phyloP scores from a whole-genome alignment of 495 filamentous ascomycete genomes.

The Neurospora sp. region DNA sequence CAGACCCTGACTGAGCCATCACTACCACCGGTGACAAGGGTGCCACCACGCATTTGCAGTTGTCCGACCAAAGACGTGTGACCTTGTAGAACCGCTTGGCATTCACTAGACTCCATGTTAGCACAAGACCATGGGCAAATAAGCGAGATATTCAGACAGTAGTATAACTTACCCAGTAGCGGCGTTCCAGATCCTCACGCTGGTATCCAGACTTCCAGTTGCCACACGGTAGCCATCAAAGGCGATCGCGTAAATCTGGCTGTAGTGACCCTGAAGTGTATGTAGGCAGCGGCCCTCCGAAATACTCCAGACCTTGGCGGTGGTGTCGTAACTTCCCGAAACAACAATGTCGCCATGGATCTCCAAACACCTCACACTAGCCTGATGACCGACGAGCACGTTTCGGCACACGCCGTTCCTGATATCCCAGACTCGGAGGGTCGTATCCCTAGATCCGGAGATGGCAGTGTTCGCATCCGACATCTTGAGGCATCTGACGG shows the following conservation, averaged over 20 bases:
- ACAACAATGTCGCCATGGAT: slow-evolving; percentile 94
- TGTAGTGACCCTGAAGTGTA: slow-evolving; percentile 90
- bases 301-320: slow-evolving; percentile 94
- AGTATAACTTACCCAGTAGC: slow-evolving; percentile 58
- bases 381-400: slow-evolving; percentile 91
- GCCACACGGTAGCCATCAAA: slow-evolving; percentile 89
- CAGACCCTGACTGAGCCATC: slow-evolving; percentile 94
- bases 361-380: slow-evolving; percentile 89
- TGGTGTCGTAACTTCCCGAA: slow-evolving; percentile 94
- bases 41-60: slow-evolving; percentile 87
- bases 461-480: slow-evolving; percentile 86
- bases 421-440: slow-evolving; percentile 91
- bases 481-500: slow-evolving; percentile 96
- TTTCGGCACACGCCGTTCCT: slow-evolving; percentile 75
- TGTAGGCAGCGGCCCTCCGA: slow-evolving; percentile 83
- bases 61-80: slow-evolving; percentile 98
- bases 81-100: slow-evolving; percentile 87
- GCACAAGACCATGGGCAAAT: neutral
- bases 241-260: slow-evolving; percentile 96
- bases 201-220: slow-evolving; percentile 95
- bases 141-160: neutral
- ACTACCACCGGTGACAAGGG: slow-evolving; percentile 89
- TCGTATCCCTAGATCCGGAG: slow-evolving; percentile 91
- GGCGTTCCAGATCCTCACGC: slow-evolving; percentile 94
- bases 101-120: slow-evolving; percentile 43